Evolutionary conservation across 129 eudicot genomes (phyloP).

Genomic region (Cynara cardunculus): DNA sequence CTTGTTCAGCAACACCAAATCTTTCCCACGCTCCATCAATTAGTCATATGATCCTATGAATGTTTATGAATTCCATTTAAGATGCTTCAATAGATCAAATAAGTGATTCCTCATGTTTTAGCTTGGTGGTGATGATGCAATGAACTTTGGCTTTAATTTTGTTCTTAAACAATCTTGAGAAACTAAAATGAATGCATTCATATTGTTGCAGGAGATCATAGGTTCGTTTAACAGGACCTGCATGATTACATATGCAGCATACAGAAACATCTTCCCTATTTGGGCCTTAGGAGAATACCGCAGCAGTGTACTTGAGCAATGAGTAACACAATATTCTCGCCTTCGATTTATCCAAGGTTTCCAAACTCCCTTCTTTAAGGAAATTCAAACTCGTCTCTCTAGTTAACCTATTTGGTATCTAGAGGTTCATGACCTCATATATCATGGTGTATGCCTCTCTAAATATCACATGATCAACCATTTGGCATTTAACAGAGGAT

Average conservation of each 20-base stretch:
- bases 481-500: background rate
- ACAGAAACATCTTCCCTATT: constrained; percentile 85
- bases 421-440: background rate
- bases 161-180: background rate
- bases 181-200: background rate
- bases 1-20: background rate
- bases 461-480: background rate
- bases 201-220: constrained; percentile 52
- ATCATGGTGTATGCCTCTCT: background rate
- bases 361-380: background rate
- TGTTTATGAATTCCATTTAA: too few species aligned
- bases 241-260: constrained; percentile 87
- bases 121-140: background rate
- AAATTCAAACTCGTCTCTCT: too few species aligned
- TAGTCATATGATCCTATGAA: background rate
- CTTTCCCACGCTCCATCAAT: background rate
- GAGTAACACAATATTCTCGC: background rate
- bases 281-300: constrained; percentile 92
- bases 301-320: constrained; percentile 37
- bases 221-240: constrained; percentile 75
- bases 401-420: too few species aligned
- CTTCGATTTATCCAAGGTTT: background rate
- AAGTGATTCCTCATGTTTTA: background rate
- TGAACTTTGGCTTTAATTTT: background rate
- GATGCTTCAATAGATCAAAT: background rate